phyloP scores from a whole-genome alignment of 331 rosid species.

The Dryas integrifolia region DNA sequence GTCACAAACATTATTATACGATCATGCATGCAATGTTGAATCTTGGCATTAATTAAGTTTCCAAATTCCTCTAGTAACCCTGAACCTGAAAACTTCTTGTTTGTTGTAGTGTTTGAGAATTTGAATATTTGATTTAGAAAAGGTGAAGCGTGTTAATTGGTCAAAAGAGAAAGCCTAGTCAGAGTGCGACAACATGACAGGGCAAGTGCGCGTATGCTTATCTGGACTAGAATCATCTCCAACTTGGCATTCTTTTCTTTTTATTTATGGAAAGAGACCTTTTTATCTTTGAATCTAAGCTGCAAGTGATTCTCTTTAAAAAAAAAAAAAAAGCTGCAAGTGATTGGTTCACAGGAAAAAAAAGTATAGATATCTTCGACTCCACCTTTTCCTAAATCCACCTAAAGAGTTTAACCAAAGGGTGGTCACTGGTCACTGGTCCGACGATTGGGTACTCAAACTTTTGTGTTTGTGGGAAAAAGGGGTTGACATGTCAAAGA shows the following conservation, averaged over 20 bases:
- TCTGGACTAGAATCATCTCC: constrained; percentile 13
- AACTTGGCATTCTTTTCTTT: not conserved
- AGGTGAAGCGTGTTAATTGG: not conserved
- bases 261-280: not conserved
- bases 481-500: not conserved
- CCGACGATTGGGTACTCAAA: not conserved
- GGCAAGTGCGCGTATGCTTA: not conserved
- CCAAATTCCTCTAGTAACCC: too few species aligned
- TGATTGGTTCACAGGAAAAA: not conserved
- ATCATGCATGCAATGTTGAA: too few species aligned
- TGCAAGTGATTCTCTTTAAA: not conserved
- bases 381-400: too few species aligned
- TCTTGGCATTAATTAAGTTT: too few species aligned
- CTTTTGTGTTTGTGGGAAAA: constrained; percentile 3
- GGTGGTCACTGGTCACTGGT: not conserved
- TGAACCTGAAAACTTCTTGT: too few species aligned
- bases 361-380: not conserved
- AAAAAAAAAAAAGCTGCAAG: too few species aligned
- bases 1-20: too few species aligned
- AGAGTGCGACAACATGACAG: not conserved
- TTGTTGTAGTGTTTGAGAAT: too few species aligned
- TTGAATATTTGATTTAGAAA: too few species aligned
- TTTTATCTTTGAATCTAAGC: not conserved
- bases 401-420: not conserved
- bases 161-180: not conserved